Evolutionary conservation across 257 asterid species (phyloP).

Genomic region (Solanum etuberosum): DNA sequence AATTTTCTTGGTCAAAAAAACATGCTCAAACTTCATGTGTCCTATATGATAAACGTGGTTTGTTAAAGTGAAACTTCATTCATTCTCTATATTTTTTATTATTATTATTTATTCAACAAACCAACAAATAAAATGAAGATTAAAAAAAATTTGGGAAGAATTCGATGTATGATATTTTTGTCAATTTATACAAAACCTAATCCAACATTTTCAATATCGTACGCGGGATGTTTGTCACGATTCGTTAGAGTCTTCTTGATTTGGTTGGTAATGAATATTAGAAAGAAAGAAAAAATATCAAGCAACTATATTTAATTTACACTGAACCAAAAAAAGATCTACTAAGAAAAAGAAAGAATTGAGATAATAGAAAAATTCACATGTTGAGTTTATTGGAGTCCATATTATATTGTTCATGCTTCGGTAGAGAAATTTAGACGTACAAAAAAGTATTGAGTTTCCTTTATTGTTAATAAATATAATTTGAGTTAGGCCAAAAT

Average conservation of each 20-base stretch:
- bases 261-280: neutral
- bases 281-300: neutral
- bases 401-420: neutral
- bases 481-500: neutral
- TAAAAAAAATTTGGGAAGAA: neutral
- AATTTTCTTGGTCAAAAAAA: neutral
- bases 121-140: neutral
- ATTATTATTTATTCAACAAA: neutral
- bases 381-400: neutral
- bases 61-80: neutral
- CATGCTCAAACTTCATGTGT: neutral
- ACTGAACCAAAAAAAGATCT: neutral
- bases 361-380: neutral
- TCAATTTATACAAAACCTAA: neutral
- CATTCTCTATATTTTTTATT: neutral
- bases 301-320: neutral
- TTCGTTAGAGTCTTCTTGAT: neutral
- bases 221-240: neutral
- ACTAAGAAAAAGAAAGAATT: neutral
- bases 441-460: neutral
- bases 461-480: neutral
- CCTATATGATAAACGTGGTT: neutral
- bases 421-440: fast-evolving
- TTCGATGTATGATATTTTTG: neutral
- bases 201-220: neutral